Evolutionary conservation across 768 basidiomycete genomes (phyloP), one percentile per base, ranked within the genome.

Genomic region (Macrolepiota fuliginosa): DNA sequence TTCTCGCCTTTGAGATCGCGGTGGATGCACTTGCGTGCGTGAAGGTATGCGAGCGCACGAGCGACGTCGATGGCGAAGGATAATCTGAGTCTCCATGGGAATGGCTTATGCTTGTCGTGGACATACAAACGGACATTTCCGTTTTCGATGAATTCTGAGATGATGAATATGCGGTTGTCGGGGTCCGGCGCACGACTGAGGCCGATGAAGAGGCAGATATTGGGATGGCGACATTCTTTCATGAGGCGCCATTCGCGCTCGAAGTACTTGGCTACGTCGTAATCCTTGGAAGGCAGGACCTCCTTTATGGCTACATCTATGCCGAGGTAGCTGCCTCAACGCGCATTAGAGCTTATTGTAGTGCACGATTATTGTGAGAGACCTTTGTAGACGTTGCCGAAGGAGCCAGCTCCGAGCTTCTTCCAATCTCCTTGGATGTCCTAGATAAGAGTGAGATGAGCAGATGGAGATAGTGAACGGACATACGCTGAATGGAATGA

Each of bases 181-280:
- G 88, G 85, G 0, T 83, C 76, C 6, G 91, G 91, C 2, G 90
- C 91, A 35, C 87, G 86, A 36, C 88, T 92, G 63, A 96, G 85
- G 25, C 96, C 96, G 51, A 98, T 86, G 77, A 94, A 96, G 55
- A 94, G 85, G 40, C 95, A 94, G 64, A 97, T 92, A 69, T 96
- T 94, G 9, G 93, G 92, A 74, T 94, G 95, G 57, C 94, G 82
- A 45, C 91, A 90, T 78, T 94, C 92, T 81, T 94, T 94, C 94
- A 98, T 97, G 32, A 98, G 84, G 32, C 92, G 83, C 93, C 95
- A 97, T 81, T 99, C 96, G n/a, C 96, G 85, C 70, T 96, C 93
- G 72, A 98, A 96, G 78, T 99, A 98, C 75, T 99, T 99, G 67
- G 89, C 83, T 37, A 97, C 94, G 68, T 97, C 94, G 74, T 98